Evolutionary conservation across 176 grass and related monocot species (phyloP).

Genomic region (Oryza meyeriana): DNA sequence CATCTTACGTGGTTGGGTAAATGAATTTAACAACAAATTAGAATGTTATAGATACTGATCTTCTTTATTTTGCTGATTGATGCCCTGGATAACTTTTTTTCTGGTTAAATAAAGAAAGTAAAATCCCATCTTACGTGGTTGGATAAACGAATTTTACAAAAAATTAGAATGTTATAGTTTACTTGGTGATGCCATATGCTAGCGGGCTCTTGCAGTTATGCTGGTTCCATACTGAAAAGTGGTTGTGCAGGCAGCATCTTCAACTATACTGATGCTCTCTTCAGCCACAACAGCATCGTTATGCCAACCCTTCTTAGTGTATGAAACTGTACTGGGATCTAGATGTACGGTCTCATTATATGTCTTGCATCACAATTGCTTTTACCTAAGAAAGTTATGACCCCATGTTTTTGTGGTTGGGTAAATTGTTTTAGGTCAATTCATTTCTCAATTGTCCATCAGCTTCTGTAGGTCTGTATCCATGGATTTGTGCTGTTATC

Average conservation of each 20-base stretch:
- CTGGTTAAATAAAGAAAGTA: not conserved
- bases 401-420: not conserved
- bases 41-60: too few relatives aligned
- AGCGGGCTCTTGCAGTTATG: not conserved
- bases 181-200: not conserved
- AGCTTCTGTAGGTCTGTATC: not conserved
- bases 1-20: not conserved
- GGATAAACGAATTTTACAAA: not conserved
- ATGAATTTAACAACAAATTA: not conserved
- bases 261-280: not conserved
- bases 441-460: not conserved
- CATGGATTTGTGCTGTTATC: not conserved
- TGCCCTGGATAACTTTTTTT: not conserved
- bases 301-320: not conserved
- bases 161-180: not conserved
- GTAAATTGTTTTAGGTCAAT: not conserved
- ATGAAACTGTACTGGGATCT: not conserved
- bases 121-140: not conserved
- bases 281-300: not conserved
- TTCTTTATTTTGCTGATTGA: conserved; percentile 4
- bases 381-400: not conserved
- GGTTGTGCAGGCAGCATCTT: not conserved
- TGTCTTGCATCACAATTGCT: not conserved
- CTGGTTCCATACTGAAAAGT: not conserved
- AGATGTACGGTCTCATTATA: not conserved